Conservation (phyloP, 2,329 filamentous ascomycete species). For the Plectosphaerella sp. region DNA sequence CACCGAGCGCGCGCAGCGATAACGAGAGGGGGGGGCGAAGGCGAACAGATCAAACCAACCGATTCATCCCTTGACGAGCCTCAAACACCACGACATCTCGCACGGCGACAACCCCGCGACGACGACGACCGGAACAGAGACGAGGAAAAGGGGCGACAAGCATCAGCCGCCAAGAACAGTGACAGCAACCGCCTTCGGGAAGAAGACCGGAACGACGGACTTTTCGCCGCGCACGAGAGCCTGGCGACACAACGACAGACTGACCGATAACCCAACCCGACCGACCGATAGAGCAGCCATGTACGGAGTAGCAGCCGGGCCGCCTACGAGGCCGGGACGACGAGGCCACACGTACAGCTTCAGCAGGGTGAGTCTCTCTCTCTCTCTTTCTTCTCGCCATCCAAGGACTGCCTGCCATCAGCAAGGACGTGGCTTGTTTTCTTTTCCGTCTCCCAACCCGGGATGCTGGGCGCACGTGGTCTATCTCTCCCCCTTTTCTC, state of each 20-base stretch:
- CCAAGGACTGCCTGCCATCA: not conserved
- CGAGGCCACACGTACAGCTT: slow-evolving; percentile 34
- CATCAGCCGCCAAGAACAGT: too few relatives aligned
- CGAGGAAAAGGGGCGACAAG: too few relatives aligned
- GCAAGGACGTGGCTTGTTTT: not conserved
- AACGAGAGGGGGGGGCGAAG: too few relatives aligned
- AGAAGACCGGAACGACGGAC: not conserved
- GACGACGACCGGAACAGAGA: too few relatives aligned
- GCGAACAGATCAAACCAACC: too few relatives aligned
- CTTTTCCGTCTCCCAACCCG: too few relatives aligned
- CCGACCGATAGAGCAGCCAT: slow-evolving; percentile 2
- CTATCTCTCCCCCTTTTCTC: not conserved
- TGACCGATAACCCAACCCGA: not conserved
- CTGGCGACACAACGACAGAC: not conserved
- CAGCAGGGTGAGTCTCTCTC: slow-evolving; percentile 26
- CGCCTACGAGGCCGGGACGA: slow-evolving; percentile 20
- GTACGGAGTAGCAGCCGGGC: slow-evolving; percentile 29
- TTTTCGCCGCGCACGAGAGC: not conserved
- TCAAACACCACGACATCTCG: too few relatives aligned
- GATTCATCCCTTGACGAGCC: too few relatives aligned
- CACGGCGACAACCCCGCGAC: too few relatives aligned
- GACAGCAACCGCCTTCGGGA: not conserved
- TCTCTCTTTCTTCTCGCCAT: not conserved
- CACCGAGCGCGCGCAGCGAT: too few relatives aligned
- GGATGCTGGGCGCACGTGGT: too few relatives aligned